phyloP scores from a whole-genome alignment of 2,329 filamentous ascomycete species.

The Fusarium verticillioides region DNA sequence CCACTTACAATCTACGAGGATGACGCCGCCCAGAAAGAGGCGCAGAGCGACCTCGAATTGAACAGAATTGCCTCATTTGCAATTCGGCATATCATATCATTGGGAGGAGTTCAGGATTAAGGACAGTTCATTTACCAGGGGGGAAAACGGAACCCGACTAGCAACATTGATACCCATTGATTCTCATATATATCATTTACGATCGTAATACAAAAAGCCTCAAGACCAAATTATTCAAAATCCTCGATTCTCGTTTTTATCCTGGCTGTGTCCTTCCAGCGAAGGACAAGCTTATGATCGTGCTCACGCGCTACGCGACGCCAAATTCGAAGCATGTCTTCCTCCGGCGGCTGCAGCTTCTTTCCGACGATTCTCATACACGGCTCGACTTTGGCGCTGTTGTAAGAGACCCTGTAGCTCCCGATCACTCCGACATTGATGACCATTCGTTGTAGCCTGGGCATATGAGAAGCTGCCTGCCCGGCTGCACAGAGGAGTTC shows the following conservation, averaged over 20 bases:
- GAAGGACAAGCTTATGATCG: background rate
- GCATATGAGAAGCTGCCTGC: constrained; percentile 1
- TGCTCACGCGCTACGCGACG: background rate
- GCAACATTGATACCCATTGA: constrained; percentile 25
- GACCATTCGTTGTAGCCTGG: background rate
- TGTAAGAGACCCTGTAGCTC: background rate
- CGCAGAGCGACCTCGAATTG: background rate
- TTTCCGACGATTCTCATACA: constrained; percentile 11
- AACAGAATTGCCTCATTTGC: background rate
- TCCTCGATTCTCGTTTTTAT: background rate
- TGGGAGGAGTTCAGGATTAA: constrained; percentile 20
- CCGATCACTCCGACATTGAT: background rate
- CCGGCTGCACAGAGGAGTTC: background rate
- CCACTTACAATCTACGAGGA: background rate
- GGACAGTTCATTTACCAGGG: background rate
- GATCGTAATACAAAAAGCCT: background rate
- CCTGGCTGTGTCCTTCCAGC: constrained; percentile 3
- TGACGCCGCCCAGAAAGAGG: background rate
- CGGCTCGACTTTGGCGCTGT: background rate
- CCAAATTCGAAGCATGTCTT: constrained; percentile 4
- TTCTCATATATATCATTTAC: background rate
- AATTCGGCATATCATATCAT: constrained; percentile 7
- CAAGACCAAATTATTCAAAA: background rate
- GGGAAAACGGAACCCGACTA: constrained; percentile 18
- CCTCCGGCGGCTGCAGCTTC: background rate